Evolutionary conservation across 2,329 filamentous ascomycete species (phyloP).

Genomic region (Fusarium sulawesiense): DNA sequence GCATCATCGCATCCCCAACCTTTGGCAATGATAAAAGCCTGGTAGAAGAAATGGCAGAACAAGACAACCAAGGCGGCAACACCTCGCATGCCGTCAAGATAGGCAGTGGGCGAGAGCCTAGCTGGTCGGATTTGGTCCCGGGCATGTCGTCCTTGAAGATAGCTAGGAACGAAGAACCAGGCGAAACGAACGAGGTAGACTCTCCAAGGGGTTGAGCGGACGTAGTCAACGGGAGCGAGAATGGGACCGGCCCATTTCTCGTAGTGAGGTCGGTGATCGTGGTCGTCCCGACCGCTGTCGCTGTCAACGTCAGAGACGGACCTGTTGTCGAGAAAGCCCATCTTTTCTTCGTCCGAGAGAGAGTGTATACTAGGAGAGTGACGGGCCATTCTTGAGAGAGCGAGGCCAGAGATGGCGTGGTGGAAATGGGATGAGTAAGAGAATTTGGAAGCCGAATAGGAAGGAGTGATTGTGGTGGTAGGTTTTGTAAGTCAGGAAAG

Average conservation of each 20-base stretch:
- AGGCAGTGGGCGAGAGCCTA: conserved; percentile 63
- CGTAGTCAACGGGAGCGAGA: conserved; percentile 45
- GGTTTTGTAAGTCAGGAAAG: background rate
- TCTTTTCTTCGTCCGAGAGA: conserved; percentile 58
- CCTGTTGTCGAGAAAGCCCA: conserved; percentile 58
- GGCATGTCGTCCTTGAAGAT: conserved; percentile 59
- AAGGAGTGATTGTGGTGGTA: conserved; percentile 3
- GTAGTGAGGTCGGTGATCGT: conserved; percentile 50
- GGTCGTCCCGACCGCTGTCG: conserved; percentile 53
- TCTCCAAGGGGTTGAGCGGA: conserved; percentile 52
- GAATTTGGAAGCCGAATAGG: background rate
- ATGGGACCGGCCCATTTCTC: conserved; percentile 50
- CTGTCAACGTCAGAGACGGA: conserved; percentile 57
- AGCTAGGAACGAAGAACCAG: conserved; percentile 65
- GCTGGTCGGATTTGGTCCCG: conserved; percentile 56
- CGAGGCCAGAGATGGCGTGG: background rate
- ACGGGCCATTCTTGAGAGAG: conserved; percentile 52
- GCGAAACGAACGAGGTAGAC: conserved; percentile 52
- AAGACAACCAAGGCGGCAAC: conserved; percentile 67
- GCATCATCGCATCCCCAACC: conserved; percentile 59
- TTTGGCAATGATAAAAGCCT: conserved; percentile 62
- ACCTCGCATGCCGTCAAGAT: conserved; percentile 69
- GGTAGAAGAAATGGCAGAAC: conserved; percentile 68
- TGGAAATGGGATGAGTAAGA: background rate
- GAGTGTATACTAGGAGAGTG: conserved; percentile 51